A percentile compares a stretch with the other conserved stretches of the same genome.
phyloP scores from a whole-genome alignment of 2,329 filamentous ascomycete genomes.

The Amesomyces nigricolor region DNA sequence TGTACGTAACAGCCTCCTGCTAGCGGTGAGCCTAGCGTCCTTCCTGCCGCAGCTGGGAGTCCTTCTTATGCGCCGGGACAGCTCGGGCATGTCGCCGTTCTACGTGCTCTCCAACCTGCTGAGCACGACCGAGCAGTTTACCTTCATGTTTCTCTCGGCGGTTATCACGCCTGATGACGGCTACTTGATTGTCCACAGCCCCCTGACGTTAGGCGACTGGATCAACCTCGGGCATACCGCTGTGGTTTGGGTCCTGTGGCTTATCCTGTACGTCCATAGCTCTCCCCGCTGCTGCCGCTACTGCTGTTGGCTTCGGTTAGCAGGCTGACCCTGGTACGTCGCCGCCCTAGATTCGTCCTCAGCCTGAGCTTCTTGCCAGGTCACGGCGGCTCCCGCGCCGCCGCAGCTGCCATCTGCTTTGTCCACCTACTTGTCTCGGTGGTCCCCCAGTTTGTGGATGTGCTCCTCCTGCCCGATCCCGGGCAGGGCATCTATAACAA shows the following conservation, averaged over 20 bases:
- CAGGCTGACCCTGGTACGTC: not conserved
- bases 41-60: not conserved
- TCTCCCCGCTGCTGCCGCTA: too few relatives aligned
- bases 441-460: too few relatives aligned
- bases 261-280: not conserved
- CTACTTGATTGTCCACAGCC: not conserved
- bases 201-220: not conserved
- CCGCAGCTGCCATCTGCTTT: too few relatives aligned
- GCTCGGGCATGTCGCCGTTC: not conserved
- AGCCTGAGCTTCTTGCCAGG: too few relatives aligned
- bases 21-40: not conserved
- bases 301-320: not conserved
- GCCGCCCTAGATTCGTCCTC: not conserved
- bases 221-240: not conserved
- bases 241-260: not conserved
- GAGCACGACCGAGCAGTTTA: not conserved
- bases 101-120: not conserved
- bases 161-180: not conserved
- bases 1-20: not conserved
- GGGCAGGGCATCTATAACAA: not conserved
- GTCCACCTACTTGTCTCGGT: too few relatives aligned
- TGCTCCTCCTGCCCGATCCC: not conserved
- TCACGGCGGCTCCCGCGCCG: too few relatives aligned
- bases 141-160: not conserved
- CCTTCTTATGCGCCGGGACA: not conserved